A percentile compares a stretch with the other conserved stretches of the same genome.
Conservation (phyloP, 345 rosid genomes). For the Sonneratia caseolaris region DNA sequence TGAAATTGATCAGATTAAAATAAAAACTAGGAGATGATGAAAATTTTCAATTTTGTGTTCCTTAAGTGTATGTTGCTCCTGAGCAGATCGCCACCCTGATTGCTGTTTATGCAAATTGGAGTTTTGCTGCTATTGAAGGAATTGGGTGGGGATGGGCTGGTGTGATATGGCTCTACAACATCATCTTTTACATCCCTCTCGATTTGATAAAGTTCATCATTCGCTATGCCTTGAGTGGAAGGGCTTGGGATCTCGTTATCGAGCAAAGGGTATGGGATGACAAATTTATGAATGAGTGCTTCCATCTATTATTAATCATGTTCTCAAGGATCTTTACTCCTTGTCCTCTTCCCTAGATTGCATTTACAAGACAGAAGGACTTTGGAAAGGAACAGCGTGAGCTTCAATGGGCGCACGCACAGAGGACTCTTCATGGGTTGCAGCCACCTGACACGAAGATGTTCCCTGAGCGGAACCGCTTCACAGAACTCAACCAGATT, state of each 20-base stretch:
- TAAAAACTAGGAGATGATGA: background rate
- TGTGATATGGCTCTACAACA: slow-evolving; percentile 91
- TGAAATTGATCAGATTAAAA: background rate
- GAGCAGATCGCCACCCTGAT: slow-evolving; percentile 84
- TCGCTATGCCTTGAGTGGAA: slow-evolving; percentile 86
- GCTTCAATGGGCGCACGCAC: slow-evolving; percentile 99
- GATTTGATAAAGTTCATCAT: slow-evolving; percentile 86
- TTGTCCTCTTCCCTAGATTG: slow-evolving; percentile 46
- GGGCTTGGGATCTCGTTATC: slow-evolving; percentile 99
- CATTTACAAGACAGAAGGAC: slow-evolving; percentile 94
- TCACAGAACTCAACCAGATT: slow-evolving; percentile 85
- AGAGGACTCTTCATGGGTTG: slow-evolving; percentile 91
- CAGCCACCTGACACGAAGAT: slow-evolving; percentile 88
- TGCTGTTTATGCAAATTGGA: slow-evolving; percentile 93
- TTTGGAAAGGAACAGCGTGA: slow-evolving; percentile 96
- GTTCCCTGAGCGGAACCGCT: slow-evolving; percentile 78
- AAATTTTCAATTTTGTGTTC: background rate
- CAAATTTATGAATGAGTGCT: background rate
- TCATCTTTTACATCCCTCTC: slow-evolving; percentile 77
- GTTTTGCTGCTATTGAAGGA: slow-evolving; percentile 93
- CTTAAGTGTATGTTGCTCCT: background rate
- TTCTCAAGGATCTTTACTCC: background rate
- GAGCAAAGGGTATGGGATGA: slow-evolving; percentile 85
- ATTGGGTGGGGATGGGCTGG: slow-evolving; percentile 99
- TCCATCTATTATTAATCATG: background rate